Evolutionary conservation across 1,284 basidiomycete species (phyloP), one percentile per base, ranked within the genome.

Genomic region (Naganishia sp.): DNA sequence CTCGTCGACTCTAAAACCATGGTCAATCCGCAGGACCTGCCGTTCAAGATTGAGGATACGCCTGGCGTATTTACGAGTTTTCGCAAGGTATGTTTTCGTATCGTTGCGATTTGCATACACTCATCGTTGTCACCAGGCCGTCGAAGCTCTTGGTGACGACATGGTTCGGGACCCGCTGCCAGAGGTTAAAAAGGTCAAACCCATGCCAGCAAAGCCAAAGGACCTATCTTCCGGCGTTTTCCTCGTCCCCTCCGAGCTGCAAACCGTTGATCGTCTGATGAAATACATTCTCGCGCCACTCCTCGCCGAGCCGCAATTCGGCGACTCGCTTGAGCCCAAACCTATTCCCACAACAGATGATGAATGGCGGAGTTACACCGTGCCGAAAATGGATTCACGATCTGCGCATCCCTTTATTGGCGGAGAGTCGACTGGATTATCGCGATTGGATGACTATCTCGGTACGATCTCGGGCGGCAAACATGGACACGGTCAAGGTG

Each of bases 21-120:
- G 58, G 72, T 81, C 15, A 80, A 82, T 55, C 74, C 76, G 3
- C 70, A 74, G 13, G 80, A 82, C 46, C 74, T 83, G 18, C 83
- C 83, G 0, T 83, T 83, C 71, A 56, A 77, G 3, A 65, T 72
- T n/a, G 71, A 66, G 7, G 68, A 81, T 25, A 81, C 79, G 6
- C 82, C 83, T 2, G 81, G 83, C 68, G 80, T 83, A 43, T 84
- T 82, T 63, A 83, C 83, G 0, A 76, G 76, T 3, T 84, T 83
- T 72, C 72, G 83, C 21, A 82, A 82, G 68, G 74, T 57, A 39
- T 45, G 53, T 56, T 5, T 2, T 21, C 6, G 9, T 10, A 10
- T 35, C 35, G 6, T 35, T n/a, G 21, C 13, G 9, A 9, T 15
- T 25, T 39, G 82, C 67, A 79, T 83, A 42, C 83, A 82, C 65